A percentile compares a stretch with the other conserved stretches of the same genome.
Evolutionary conservation across 192 early-diverging fungal species (phyloP).

Genomic region (Coemansia sp.): DNA sequence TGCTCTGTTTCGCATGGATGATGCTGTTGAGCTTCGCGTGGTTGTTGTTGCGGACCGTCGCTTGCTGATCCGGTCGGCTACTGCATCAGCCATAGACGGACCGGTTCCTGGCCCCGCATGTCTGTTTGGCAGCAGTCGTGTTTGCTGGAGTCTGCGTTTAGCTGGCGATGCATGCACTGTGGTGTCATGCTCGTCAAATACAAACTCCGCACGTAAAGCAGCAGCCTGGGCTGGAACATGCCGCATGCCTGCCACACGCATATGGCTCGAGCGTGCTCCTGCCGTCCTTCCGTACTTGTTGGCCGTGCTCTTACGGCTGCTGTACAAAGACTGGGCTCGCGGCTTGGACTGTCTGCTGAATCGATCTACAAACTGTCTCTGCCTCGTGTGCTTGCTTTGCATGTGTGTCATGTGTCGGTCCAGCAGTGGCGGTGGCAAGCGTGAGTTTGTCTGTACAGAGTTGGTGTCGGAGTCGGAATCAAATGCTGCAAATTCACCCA

Average conservation of each 20-base stretch:
- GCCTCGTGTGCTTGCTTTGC: background rate
- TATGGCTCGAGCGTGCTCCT: background rate
- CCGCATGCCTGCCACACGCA: background rate
- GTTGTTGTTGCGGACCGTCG: background rate
- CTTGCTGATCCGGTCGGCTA: conserved; percentile 11
- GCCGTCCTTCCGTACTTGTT: background rate
- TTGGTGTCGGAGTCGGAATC: conserved; percentile 38
- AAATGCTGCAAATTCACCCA: conserved; percentile 47
- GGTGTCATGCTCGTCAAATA: conserved; percentile 40
- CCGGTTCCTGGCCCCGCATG: background rate
- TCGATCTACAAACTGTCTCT: conserved; percentile 16
- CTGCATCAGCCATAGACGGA: conserved; percentile 13
- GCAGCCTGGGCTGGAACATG: background rate
- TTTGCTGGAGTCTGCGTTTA: conserved; percentile 16
- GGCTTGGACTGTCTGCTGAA: conserved; percentile 12
- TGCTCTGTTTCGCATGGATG: background rate
- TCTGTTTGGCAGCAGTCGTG: conserved; percentile 20
- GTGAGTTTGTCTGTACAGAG: background rate
- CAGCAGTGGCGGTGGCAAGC: conserved; percentile 1
- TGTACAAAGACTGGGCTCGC: background rate
- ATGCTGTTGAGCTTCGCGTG: background rate
- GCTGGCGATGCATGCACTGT: background rate
- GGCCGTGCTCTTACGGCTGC: background rate
- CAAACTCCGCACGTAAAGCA: conserved; percentile 17
- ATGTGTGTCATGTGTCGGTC: conserved; percentile 8